These are phyloP conservation scores for Ophiocordyceps australis DNA, from an alignment of 2,329 filamentous ascomycete species.

Conservation along the genomic window DNA sequence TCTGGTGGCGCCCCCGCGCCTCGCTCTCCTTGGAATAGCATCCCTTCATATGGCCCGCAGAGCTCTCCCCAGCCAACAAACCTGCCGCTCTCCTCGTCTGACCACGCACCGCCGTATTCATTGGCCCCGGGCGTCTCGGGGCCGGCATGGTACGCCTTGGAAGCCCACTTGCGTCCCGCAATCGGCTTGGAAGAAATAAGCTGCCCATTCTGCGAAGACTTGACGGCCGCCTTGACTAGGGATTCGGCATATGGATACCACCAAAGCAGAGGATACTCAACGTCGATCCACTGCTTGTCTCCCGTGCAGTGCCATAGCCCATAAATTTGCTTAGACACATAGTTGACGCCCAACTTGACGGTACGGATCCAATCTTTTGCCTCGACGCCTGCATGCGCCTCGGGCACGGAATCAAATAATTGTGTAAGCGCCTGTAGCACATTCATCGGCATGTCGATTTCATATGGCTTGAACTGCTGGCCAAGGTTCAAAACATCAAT, in stretches of 20 bases:
- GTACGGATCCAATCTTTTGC: constrained; percentile 12
- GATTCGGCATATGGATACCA: constrained; percentile 15
- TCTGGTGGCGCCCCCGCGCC: too few relatives aligned
- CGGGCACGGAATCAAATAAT: constrained; percentile 12
- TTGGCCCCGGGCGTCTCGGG: constrained; percentile 1
- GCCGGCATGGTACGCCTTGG: constrained; percentile 5
- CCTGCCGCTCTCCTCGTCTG: constrained; percentile 5
- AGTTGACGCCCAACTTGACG: constrained; percentile 17
- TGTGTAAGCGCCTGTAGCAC: constrained; percentile 10
- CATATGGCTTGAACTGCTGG: constrained; percentile 10
- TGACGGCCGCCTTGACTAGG: constrained; percentile 11
- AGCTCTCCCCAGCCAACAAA: constrained; percentile 11
- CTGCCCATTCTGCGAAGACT: constrained; percentile 6
- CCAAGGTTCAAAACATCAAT: constrained; percentile 9
- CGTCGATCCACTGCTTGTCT: constrained; percentile 12
- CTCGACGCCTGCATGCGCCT: constrained; percentile 8
- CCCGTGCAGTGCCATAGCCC: constrained; percentile 20
- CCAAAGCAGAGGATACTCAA: constrained; percentile 17
- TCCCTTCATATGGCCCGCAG: constrained; percentile 8
- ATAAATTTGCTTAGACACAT: constrained; percentile 16
- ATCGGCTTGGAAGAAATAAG: constrained; percentile 10
- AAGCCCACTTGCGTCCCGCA: constrained; percentile 12
- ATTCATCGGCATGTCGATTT: constrained; percentile 13
- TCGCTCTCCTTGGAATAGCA: constrained; percentile 7
- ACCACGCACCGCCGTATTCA: constrained; percentile 8